Conservation (phyloP, 78 protist species). For the Tieghemostelium lacteum region DNA sequence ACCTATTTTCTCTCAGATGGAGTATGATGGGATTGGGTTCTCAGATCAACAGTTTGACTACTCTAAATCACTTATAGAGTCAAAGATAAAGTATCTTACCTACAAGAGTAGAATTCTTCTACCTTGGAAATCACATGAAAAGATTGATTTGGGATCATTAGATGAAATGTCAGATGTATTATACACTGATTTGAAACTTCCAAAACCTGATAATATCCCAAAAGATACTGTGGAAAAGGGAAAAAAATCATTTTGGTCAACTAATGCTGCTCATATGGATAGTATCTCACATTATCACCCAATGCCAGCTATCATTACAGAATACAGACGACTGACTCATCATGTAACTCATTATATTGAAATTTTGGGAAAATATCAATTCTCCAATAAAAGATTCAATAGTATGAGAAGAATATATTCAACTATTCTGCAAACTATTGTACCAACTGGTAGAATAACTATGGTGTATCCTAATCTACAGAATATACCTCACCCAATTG, state of each 20-base stretch:
- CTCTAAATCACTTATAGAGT: background rate
- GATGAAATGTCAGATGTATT: conserved; percentile 28
- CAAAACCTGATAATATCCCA: conserved; percentile 9
- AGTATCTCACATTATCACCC: conserved; percentile 42
- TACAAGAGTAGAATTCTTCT: conserved; percentile 22
- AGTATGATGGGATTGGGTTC: conserved; percentile 73
- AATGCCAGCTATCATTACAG: conserved; percentile 32
- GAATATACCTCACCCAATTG: conserved; percentile 49
- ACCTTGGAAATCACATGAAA: conserved; percentile 11
- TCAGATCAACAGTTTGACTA: conserved; percentile 14
- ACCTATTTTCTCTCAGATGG: conserved; percentile 76
- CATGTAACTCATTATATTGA: conserved; percentile 51
- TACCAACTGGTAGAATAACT: conserved; percentile 77
- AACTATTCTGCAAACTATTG: conserved; percentile 71
- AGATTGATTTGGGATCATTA: background rate
- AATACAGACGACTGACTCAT: conserved; percentile 49
- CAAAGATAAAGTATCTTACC: conserved; percentile 26
- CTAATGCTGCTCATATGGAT: conserved; percentile 17
- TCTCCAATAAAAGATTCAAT: background rate
- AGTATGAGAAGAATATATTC: conserved; percentile 58
- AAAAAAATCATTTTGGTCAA: conserved; percentile 5
- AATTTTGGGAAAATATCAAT: conserved; percentile 25
- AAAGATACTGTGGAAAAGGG: background rate
- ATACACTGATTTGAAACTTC: conserved; percentile 9
- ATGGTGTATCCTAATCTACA: conserved; percentile 76